Conservation (phyloP, 768 basidiomycete genomes). For the Coprinopsis cinerea region DNA sequence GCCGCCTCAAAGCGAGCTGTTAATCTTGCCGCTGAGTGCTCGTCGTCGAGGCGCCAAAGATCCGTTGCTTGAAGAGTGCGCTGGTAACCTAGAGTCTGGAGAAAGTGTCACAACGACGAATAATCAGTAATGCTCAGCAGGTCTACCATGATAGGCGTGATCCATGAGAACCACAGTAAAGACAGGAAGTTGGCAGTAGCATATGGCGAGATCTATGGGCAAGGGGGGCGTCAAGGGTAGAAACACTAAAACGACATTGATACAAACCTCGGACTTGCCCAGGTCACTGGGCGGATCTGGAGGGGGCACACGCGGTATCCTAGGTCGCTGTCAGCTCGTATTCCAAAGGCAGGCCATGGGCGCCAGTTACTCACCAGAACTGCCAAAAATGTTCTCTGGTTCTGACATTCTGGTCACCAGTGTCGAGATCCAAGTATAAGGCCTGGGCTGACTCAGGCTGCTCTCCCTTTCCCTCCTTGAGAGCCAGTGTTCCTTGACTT, state of each 20-base stretch:
- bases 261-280: constrained; percentile 49
- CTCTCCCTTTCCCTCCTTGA: constrained; percentile 8
- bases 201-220: constrained; percentile 58
- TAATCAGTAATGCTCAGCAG: neutral
- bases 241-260: too few species aligned
- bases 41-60: constrained; percentile 58
- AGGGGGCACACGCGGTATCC: constrained; percentile 57
- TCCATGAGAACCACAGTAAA: constrained; percentile 60
- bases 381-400: constrained; percentile 49
- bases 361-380: constrained; percentile 50
- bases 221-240: too few species aligned
- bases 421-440: constrained; percentile 31
- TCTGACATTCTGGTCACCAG: constrained; percentile 32
- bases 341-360: neutral
- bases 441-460: constrained; percentile 10
- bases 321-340: too few species aligned
- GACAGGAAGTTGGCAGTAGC: constrained; percentile 52
- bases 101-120: neutral
- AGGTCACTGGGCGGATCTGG: constrained; percentile 50
- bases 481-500: neutral
- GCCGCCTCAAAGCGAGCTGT: constrained; percentile 49
- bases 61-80: constrained; percentile 71
- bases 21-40: constrained; percentile 43
- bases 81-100: constrained; percentile 59
- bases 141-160: constrained; percentile 50